Base-by-base conservation (phyloP, 1,139 yeast species). In the Meyerozyma athensensis region DNA sequence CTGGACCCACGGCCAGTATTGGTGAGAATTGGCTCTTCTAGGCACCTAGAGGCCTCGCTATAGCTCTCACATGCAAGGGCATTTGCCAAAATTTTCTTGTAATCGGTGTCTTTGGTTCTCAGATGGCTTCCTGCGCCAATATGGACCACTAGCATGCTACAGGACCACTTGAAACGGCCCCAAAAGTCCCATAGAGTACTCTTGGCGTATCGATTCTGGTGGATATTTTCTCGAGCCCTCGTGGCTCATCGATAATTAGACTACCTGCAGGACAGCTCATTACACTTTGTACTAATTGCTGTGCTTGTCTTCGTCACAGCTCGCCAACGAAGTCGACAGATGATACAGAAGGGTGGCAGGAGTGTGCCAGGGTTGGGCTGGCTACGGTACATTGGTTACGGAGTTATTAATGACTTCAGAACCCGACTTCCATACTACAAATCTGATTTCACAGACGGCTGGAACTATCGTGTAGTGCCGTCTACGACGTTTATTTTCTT, bases 391-490 rank as follows among this genome's bases (percentile, higher is more conserved):
- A 56, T 68, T 41, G 82, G 83, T 8, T 62, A 61, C 40, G 90
- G 90, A 3, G 72, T 83, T 20, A 59, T 61, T 43, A 63, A 67
- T 36, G 95, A 85, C 49, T 49, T 84, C 36, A 56, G 56, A 36
- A 61, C 65, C 19, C 56, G 94, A 36, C 47, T 76, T 13, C 96
- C 96, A 0, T 77, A 72, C 53, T 90, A 89, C 53, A 42, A 49
- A 34, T 77, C 89, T 1, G 97, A 90, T 55, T 84, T 92, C 77
- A 71, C 54, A 14, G 98, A 92, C 61, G 90, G 92, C 0, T 71
- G 75, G 63, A 83, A 86, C 55, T 92, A 92, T 55, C 63, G 97
- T 49, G 94, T 89, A n/a, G 68, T 92, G 2, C 97, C 98, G 0
- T 72, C 95, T 1, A 81, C 89, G 1, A 62, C 85, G 2, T 89